Percentiles rank a stretch among this genome's conserved stretches.
phyloP scores from a whole-genome alignment of 2,329 filamentous ascomycete genomes.

The Cercospora beticola region DNA sequence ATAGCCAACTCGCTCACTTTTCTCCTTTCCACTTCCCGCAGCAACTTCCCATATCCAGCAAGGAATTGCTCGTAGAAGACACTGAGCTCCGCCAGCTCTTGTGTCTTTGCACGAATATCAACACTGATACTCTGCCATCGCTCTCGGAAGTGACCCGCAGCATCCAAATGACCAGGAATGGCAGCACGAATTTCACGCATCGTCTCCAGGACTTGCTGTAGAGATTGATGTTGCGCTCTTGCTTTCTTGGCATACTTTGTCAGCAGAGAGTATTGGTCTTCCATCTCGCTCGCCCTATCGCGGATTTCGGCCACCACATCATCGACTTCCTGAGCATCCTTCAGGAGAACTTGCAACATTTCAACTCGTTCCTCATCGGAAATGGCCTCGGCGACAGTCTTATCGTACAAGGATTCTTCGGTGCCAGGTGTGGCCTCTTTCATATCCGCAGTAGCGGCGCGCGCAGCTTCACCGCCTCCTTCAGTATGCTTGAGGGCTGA shows the following conservation, averaged over 20 bases:
- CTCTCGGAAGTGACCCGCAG: slow-evolving; percentile 61
- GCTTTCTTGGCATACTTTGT: slow-evolving; percentile 61
- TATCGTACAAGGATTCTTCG: slow-evolving; percentile 63
- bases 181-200: slow-evolving; percentile 67
- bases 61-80: slow-evolving; percentile 87
- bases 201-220: slow-evolving; percentile 62
- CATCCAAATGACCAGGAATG: slow-evolving; percentile 64
- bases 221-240: slow-evolving; percentile 56
- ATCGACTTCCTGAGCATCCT: slow-evolving; percentile 65
- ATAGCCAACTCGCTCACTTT: slow-evolving; percentile 72
- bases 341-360: slow-evolving; percentile 76
- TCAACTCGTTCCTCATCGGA: slow-evolving; percentile 74
- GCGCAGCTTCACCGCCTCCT: slow-evolving; percentile 51
- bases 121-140: slow-evolving; percentile 74
- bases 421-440: slow-evolving; percentile 21
- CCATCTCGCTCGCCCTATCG: slow-evolving; percentile 74
- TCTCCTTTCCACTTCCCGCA: slow-evolving; percentile 79
- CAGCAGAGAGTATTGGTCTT: slow-evolving; percentile 65
- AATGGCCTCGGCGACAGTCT: slow-evolving; percentile 60
- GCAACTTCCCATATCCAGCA: slow-evolving; percentile 76
- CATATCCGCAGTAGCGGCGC: slow-evolving; percentile 39
- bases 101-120: slow-evolving; percentile 65
- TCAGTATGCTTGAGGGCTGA: slow-evolving; percentile 89
- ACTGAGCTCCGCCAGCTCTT: slow-evolving; percentile 73
- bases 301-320: slow-evolving; percentile 67